Evolutionary conservation across 371 early-diverging fungal species (phyloP), one percentile per base, ranked within the genome.

Genomic region (Mucor mucedo): DNA sequence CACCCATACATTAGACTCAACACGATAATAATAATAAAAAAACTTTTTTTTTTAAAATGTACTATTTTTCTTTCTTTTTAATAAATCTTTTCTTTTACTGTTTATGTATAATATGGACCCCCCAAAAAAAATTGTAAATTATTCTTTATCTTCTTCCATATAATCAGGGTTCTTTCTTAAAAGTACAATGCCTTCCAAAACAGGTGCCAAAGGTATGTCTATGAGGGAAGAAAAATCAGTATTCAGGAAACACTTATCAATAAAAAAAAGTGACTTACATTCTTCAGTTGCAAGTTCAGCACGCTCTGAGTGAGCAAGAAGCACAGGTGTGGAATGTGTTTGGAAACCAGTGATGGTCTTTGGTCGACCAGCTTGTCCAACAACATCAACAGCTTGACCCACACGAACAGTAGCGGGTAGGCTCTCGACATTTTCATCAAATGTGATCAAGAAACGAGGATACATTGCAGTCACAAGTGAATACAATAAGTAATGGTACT

Each of bases 291-390:
- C 97, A 40, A 99, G 79, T 80, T 99, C 99, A 13, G 99, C 99
- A 57, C 97, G 91, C 81, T 99, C 99, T 52, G 92, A 91, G 71
- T 95, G 91, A 16, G 93, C 96, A 65, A 99, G 78, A 67, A 99
- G 82, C 14, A 99, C 98, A 3, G 99, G 99, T 32, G 98, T 96
- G 27, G 94, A 87, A 73, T 99, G 98, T 54, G 98, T 96, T 76
- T 99, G 99, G 89, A 98, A 97, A 28, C 99, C 99, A 3, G 98
- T 95, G 62, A 99, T 95, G 0, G 96, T 96, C 84, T 97, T 98
- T 59, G 99, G 99, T 58, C 95, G 86, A 42, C 99, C 99, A 1
- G 98, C 98, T 77, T 99, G 97, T 35, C 99, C 99, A 33, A 99
- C 99, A 2, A 93, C 94, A 77, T 99, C 99, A 32, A 99, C 98